Evolutionary conservation across 2,329 filamentous ascomycete genomes (phyloP).

Genomic region (Talaromyces sp.): DNA sequence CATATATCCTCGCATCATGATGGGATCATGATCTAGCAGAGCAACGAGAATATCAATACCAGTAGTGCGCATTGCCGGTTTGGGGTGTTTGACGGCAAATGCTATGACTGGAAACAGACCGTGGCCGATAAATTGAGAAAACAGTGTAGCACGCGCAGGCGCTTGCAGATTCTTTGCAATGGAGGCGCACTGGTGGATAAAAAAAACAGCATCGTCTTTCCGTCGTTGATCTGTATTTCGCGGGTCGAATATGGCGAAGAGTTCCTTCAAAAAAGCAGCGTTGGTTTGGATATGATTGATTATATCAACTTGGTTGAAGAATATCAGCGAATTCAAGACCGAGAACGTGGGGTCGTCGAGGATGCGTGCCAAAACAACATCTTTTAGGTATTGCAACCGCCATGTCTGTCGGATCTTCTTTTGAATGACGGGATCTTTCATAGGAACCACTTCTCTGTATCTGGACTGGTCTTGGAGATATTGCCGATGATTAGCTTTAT

Average conservation of each 20-base stretch:
- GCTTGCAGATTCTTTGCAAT: constrained; percentile 94
- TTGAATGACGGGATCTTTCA: constrained; percentile 73
- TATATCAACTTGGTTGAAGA: constrained; percentile 98
- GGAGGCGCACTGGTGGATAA: constrained; percentile 91
- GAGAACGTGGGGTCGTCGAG: constrained; percentile 97
- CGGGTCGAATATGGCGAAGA: constrained; percentile 78
- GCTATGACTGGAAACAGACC: constrained; percentile 87
- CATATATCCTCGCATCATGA: constrained; percentile 89
- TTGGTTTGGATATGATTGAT: constrained; percentile 90
- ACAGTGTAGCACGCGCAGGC: constrained; percentile 71
- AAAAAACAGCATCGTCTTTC: constrained; percentile 90
- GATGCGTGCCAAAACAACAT: constrained; percentile 94
- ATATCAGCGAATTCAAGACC: constrained; percentile 94
- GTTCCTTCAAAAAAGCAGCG: constrained; percentile 68
- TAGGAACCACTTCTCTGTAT: constrained; percentile 93
- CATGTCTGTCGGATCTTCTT: constrained; percentile 96
- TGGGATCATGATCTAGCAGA: constrained; percentile 90
- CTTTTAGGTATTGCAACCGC: constrained; percentile 91
- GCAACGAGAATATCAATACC: constrained; percentile 91
- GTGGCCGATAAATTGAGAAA: constrained; percentile 82
- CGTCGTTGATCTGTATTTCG: constrained; percentile 60
- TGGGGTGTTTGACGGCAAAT: constrained; percentile 78
- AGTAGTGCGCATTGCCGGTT: constrained; percentile 80
- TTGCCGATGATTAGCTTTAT: constrained; percentile 94
- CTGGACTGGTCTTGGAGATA: constrained; percentile 84